Evolutionary conservation across 768 basidiomycete species (phyloP).

Genomic region (Naganishia onofrii): DNA sequence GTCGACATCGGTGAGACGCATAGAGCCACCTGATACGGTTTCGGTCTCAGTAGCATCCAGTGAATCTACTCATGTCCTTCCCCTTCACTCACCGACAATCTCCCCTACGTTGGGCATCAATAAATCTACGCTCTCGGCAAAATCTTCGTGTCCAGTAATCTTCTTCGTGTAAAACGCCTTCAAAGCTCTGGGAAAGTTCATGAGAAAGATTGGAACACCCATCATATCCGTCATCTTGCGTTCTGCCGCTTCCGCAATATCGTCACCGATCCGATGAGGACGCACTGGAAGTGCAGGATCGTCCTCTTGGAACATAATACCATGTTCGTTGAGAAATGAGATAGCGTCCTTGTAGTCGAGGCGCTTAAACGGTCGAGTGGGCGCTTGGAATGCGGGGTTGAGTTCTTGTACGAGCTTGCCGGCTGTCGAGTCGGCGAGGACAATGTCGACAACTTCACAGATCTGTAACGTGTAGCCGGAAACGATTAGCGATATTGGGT

Average conservation of each 20-base stretch:
- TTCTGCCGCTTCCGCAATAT: constrained; percentile 98
- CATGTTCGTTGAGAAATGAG: constrained; percentile 87
- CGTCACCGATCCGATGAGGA: constrained; percentile 80
- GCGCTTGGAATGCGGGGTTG: constrained; percentile 82
- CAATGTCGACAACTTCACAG: constrained; percentile 79
- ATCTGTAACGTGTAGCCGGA: constrained; percentile 59
- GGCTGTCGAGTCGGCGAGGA: constrained; percentile 71
- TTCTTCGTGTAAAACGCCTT: constrained; percentile 99
- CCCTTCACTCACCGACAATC: constrained; percentile 71
- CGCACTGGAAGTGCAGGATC: constrained; percentile 59
- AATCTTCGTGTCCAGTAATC: constrained; percentile 63
- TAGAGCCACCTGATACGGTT: constrained; percentile 45
- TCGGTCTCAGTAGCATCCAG: neutral
- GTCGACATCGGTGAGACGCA: constrained; percentile 57
- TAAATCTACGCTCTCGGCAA: constrained; percentile 93
- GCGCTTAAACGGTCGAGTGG: constrained; percentile 81
- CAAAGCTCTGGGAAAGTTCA: constrained; percentile 88
- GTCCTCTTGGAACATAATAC: constrained; percentile 67
- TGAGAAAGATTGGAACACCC: constrained; percentile 83
- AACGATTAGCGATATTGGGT: too few species aligned
- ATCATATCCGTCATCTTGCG: constrained; percentile 98
- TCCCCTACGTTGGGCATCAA: constrained; percentile 99
- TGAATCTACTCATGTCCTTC: too few species aligned
- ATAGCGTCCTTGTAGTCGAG: constrained; percentile 86
- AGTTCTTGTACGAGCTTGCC: constrained; percentile 79